Evolutionary conservation across 768 basidiomycete species (phyloP).

Genomic region (Russula ochroleuca): DNA sequence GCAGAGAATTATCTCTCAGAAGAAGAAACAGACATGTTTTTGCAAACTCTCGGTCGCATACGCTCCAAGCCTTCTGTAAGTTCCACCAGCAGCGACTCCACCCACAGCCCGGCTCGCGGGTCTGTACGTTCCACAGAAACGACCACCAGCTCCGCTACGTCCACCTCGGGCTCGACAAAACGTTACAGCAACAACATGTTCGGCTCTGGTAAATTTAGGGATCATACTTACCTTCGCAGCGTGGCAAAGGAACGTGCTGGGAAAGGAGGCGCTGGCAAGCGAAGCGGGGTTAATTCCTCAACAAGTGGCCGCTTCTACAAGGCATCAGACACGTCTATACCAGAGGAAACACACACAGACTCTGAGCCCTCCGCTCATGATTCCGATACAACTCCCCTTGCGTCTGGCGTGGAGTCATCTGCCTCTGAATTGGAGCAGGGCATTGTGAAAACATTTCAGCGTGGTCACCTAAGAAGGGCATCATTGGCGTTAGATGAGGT

Average conservation of each 20-base stretch:
- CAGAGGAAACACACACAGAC: conserved; percentile 20
- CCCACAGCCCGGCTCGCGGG: conserved; percentile 13
- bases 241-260: conserved; percentile 39
- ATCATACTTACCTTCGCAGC: conserved; percentile 65
- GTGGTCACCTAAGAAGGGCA: conserved; percentile 54
- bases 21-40: conserved; percentile 80
- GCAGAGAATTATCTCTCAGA: conserved; percentile 65
- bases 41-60: conserved; percentile 63
- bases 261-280: conserved; percentile 39
- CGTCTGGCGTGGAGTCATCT: conserved; percentile 30
- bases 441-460: conserved; percentile 48
- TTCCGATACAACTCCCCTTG: conserved; percentile 14
- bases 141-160: conserved; percentile 38
- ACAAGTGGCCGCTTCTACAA: conserved; percentile 13
- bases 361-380: conserved; percentile 17
- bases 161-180: conserved; percentile 46
- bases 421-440: conserved; percentile 38
- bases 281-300: conserved; percentile 30
- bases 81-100: conserved; percentile 29
- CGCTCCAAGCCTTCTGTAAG: conserved; percentile 36
- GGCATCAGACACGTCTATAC: conserved; percentile 18
- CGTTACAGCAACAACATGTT: conserved; percentile 86
- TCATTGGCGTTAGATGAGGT: conserved; percentile 73
- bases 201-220: conserved; percentile 72
- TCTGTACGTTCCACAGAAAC: conserved; percentile 33